These are phyloP conservation scores for Boletus sensibilis DNA, from an alignment of 768 basidiomycete genomes.

Conservation along the genomic window DNA sequence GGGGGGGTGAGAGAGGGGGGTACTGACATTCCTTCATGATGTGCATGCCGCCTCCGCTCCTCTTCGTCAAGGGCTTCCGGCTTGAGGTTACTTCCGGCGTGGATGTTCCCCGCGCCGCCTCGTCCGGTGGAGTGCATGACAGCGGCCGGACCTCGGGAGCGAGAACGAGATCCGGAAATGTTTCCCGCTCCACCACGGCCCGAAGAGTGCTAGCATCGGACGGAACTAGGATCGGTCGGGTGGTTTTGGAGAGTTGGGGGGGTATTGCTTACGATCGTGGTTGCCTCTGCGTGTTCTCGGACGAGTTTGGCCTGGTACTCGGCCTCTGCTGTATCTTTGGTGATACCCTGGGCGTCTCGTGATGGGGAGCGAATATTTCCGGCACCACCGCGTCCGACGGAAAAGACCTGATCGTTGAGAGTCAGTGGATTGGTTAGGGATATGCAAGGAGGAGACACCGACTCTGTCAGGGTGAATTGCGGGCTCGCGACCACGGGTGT, in stretches of 20 bases:
- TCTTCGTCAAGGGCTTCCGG: constrained; percentile 33
- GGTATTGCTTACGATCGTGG: constrained; percentile 34
- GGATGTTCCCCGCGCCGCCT: constrained; percentile 64
- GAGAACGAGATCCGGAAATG: constrained; percentile 51
- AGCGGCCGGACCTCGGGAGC: constrained; percentile 38
- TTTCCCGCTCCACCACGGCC: constrained; percentile 71
- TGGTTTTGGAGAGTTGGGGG: not conserved
- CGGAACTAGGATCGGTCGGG: not conserved
- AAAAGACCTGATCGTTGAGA: constrained; percentile 29
- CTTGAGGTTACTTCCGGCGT: constrained; percentile 26
- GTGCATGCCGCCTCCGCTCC: constrained; percentile 32
- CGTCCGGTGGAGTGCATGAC: constrained; percentile 54
- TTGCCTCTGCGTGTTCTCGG: constrained; percentile 30
- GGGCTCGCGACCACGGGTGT: constrained; percentile 62
- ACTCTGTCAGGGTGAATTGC: constrained; percentile 39
- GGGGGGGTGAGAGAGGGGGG: not conserved
- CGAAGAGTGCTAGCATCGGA: constrained; percentile 46
- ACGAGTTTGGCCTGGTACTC: constrained; percentile 24
- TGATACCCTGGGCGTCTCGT: constrained; percentile 42
- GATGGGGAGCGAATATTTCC: constrained; percentile 86
- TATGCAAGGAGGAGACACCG: constrained; percentile 1
- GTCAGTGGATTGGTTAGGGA: not conserved
- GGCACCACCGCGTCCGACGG: constrained; percentile 75
- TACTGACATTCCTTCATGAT: constrained; percentile 43
- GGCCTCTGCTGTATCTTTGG: constrained; percentile 26